Evolutionary conservation across 2,329 filamentous ascomycete species (phyloP).

Genomic region (Neophaeococcomyces aloes): DNA sequence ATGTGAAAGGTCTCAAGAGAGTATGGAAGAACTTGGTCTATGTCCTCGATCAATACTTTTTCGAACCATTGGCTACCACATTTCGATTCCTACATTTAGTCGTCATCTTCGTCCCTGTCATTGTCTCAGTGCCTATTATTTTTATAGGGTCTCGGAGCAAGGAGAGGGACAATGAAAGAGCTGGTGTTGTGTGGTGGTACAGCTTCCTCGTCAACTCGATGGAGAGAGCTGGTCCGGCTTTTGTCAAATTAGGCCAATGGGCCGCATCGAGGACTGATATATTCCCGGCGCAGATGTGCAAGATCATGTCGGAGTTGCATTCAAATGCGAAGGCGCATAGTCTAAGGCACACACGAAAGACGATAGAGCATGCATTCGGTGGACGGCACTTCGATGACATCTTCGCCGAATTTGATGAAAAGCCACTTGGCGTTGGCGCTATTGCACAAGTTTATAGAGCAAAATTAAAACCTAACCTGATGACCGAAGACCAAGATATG

Average conservation of each 20-base stretch:
- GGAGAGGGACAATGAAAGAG: slow-evolving; percentile 61
- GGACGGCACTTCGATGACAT: slow-evolving; percentile 76
- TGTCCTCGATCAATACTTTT: slow-evolving; percentile 50
- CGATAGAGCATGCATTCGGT: slow-evolving; percentile 69
- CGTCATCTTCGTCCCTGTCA: slow-evolving; percentile 82
- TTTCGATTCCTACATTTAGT: slow-evolving; percentile 79
- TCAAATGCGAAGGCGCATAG: slow-evolving; percentile 91
- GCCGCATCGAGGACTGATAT: slow-evolving; percentile 93
- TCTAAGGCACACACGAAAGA: slow-evolving; percentile 65
- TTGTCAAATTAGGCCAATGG: slow-evolving; percentile 99
- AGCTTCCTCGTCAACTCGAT: slow-evolving; percentile 73
- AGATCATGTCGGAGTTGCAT: slow-evolving; percentile 86
- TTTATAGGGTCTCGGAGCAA: slow-evolving; percentile 62
- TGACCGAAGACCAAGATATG: slow-evolving; percentile 49
- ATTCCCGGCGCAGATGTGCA: slow-evolving; percentile 86
- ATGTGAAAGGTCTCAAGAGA: slow-evolving; percentile 50
- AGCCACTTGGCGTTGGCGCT: slow-evolving; percentile 81
- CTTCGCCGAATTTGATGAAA: slow-evolving; percentile 89
- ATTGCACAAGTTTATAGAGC: slow-evolving; percentile 98
- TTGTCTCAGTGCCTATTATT: slow-evolving; percentile 65
- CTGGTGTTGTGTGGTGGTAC: slow-evolving; percentile 91
- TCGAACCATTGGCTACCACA: slow-evolving; percentile 76
- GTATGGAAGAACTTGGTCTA: slow-evolving; percentile 51
- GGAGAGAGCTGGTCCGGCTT: slow-evolving; percentile 88
- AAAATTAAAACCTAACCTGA: slow-evolving; percentile 71